Evolutionary conservation across 352 stramenopile species (phyloP).

Genomic region (Globisporangium cystogenes): DNA sequence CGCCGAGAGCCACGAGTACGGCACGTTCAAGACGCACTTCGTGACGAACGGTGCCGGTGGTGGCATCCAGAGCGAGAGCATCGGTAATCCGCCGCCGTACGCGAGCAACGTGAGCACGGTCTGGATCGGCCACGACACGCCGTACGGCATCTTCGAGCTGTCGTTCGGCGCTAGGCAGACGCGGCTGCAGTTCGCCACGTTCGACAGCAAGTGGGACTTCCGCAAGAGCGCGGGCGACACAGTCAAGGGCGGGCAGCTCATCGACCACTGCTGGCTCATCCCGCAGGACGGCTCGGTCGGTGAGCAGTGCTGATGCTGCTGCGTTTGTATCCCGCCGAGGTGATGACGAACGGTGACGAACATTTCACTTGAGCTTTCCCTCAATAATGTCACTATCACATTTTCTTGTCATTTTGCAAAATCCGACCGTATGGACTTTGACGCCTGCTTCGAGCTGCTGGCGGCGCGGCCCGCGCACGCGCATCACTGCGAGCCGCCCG

Average conservation of each 20-base stretch:
- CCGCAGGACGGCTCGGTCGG: constrained; percentile 51
- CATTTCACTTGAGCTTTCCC: not conserved
- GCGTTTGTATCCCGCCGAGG: too few species aligned
- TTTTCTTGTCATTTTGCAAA: not conserved
- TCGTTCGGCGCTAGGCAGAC: constrained; percentile 54
- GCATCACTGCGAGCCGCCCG: constrained; percentile 53
- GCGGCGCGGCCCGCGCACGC: constrained; percentile 46
- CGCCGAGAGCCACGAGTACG: constrained; percentile 66
- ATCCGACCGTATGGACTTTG: constrained; percentile 48
- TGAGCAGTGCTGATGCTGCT: constrained; percentile 14
- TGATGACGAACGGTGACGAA: not conserved
- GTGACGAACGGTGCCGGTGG: constrained; percentile 66
- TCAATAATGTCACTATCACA: not conserved
- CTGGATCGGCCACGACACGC: constrained; percentile 47
- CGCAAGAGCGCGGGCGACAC: constrained; percentile 26
- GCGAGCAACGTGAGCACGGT: constrained; percentile 37
- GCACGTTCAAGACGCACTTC: constrained; percentile 65
- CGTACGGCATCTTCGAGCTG: constrained; percentile 71
- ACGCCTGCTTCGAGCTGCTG: constrained; percentile 60
- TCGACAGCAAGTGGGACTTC: constrained; percentile 62
- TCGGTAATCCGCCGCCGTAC: constrained; percentile 40
- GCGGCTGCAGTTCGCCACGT: constrained; percentile 60
- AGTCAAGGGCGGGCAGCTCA: constrained; percentile 35
- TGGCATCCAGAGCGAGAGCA: constrained; percentile 71
- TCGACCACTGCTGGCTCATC: constrained; percentile 70